Evolutionary conservation across 1,139 yeast species (phyloP).

Genomic region (Blastobotrys proliferans): DNA sequence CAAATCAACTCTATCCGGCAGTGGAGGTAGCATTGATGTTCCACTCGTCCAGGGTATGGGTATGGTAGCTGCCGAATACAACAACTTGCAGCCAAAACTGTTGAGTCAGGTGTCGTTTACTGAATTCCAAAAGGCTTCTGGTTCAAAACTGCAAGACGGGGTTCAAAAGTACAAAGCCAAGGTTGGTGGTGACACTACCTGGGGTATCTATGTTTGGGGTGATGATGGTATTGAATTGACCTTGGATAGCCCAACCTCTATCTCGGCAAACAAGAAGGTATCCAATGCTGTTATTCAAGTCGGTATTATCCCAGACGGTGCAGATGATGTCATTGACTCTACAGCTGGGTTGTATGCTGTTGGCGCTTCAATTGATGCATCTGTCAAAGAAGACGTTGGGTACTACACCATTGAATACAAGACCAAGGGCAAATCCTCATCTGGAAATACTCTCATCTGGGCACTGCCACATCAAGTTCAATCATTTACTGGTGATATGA

Average conservation of each 20-base stretch:
- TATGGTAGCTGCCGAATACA: slow-evolving; percentile 61
- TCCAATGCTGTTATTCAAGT: slow-evolving; percentile 49
- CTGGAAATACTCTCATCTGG: slow-evolving; percentile 53
- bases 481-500: slow-evolving; percentile 43
- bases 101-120: slow-evolving; percentile 52
- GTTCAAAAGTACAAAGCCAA: slow-evolving; percentile 54
- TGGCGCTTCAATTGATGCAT: slow-evolving; percentile 40
- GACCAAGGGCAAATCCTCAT: slow-evolving; percentile 50
- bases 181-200: slow-evolving; percentile 44
- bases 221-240: slow-evolving; percentile 42
- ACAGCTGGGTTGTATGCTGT: slow-evolving; percentile 62
- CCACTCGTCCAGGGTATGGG: slow-evolving; percentile 76
- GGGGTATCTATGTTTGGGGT: slow-evolving; percentile 58
- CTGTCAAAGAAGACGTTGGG: slow-evolving; percentile 39
- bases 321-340: slow-evolving; percentile 42
- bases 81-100: slow-evolving; percentile 53
- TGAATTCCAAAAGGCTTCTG: slow-evolving; percentile 41
- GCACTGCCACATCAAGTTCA: slow-evolving; percentile 70
- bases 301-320: slow-evolving; percentile 49
- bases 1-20: slow-evolving; percentile 44
- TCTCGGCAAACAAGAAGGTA: slow-evolving; percentile 37
- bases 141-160: slow-evolving; percentile 34
- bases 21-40: slow-evolving; percentile 30
- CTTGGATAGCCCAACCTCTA: slow-evolving; percentile 36
- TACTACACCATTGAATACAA: slow-evolving; percentile 50